Evolutionary conservation across 2,329 filamentous ascomycete species (phyloP).

Genomic region (Stagonosporopsis cucurbitacearum): DNA sequence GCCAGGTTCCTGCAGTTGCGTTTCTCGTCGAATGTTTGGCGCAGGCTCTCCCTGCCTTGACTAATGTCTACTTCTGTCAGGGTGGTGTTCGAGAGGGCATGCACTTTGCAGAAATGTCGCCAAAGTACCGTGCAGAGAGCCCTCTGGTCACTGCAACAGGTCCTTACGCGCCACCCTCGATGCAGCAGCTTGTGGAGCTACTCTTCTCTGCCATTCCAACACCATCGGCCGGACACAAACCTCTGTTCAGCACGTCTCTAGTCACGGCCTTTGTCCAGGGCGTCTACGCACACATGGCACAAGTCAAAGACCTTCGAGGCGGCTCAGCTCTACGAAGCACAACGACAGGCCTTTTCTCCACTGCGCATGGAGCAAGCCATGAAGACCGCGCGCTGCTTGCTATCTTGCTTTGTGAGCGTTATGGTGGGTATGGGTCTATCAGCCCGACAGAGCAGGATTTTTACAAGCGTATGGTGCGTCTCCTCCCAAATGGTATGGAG

Average conservation of each 20-base stretch:
- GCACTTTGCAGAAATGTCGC: conserved; percentile 73
- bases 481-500: conserved; percentile 61
- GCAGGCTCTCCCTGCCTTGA: conserved; percentile 71
- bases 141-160: conserved; percentile 70
- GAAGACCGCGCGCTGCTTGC: conserved; percentile 73
- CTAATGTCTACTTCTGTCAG: conserved; percentile 78
- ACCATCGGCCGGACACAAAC: conserved; percentile 36
- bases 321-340: conserved; percentile 75
- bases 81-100: conserved; percentile 87
- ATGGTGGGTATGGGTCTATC: conserved; percentile 66
- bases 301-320: conserved; percentile 57
- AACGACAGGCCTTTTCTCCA: conserved; percentile 70
- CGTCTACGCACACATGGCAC: conserved; percentile 58
- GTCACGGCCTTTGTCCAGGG: conserved; percentile 65
- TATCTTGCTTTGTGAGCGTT: conserved; percentile 74
- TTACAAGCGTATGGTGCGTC: conserved; percentile 58
- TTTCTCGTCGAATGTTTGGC: conserved; percentile 79
- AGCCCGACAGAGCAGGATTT: conserved; percentile 64
- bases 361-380: conserved; percentile 76
- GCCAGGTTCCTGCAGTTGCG: conserved; percentile 83
- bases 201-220: conserved; percentile 56
- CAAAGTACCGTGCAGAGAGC: conserved; percentile 65
- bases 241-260: conserved; percentile 54
- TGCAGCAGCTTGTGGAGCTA: conserved; percentile 55
- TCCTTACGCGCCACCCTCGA: conserved; percentile 59